phyloP scores from a whole-genome alignment of 805 yeast species.

The Danielozyma ontarioensis region DNA sequence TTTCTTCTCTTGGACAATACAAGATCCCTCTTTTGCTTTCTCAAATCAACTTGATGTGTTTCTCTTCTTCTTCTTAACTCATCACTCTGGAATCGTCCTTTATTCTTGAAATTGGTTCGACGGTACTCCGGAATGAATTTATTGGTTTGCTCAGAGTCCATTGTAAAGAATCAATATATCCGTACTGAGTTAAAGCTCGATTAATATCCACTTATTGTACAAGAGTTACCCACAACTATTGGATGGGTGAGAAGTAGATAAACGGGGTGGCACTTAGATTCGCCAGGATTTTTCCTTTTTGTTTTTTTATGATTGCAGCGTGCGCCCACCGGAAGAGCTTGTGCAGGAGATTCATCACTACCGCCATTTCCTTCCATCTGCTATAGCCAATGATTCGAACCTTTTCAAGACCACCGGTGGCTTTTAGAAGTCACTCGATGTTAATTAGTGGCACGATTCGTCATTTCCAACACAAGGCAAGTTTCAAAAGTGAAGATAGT shows the following conservation, averaged over 20 bases:
- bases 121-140: constrained; percentile 97
- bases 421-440: too few relatives aligned
- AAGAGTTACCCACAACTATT: too few relatives aligned
- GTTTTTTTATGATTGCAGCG: not conserved
- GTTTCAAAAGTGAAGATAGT: constrained; percentile 22
- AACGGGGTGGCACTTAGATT: too few relatives aligned
- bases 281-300: too few relatives aligned
- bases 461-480: constrained; percentile 8
- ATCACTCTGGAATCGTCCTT: constrained; percentile 88
- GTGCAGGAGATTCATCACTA: too few relatives aligned
- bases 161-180: constrained; percentile 13
- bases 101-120: constrained; percentile 92
- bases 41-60: constrained; percentile 91
- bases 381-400: too few relatives aligned
- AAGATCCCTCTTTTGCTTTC: constrained; percentile 96
- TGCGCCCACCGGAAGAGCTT: not conserved
- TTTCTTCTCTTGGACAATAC: constrained; percentile 91
- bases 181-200: too few relatives aligned
- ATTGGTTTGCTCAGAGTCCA: constrained; percentile 73
- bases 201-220: too few relatives aligned
- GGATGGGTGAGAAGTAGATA: too few relatives aligned
- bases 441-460: too few relatives aligned
- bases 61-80: constrained; percentile 98
- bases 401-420: too few relatives aligned
- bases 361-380: too few relatives aligned